phyloP scores from a whole-genome alignment of 2,329 filamentous ascomycete species.

The Huntiella decipiens region DNA sequence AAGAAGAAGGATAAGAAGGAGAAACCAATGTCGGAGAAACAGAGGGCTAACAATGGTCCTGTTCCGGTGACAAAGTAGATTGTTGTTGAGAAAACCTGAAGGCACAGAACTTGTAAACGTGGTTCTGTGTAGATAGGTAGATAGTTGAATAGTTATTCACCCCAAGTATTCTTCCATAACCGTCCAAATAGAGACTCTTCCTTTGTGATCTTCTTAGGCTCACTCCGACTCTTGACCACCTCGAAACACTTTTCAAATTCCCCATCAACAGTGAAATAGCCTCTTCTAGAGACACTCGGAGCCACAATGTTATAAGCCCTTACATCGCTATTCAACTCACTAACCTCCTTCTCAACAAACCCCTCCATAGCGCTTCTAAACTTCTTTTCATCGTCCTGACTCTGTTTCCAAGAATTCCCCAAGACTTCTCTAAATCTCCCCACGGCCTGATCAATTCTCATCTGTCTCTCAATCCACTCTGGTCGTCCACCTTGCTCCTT shows the following conservation, averaged over 20 bases:
- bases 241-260: conserved; percentile 60
- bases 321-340: conserved; percentile 59
- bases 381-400: conserved; percentile 51
- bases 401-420: conserved; percentile 64
- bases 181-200: conserved; percentile 50
- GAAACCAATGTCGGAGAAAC: neutral
- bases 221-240: conserved; percentile 15
- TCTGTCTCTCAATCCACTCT: conserved; percentile 98
- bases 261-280: conserved; percentile 68
- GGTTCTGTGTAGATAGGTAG: too few relatives aligned
- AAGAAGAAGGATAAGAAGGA: neutral
- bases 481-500: conserved; percentile 89
- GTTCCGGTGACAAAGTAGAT: neutral
- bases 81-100: neutral
- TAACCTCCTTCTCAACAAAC: conserved; percentile 60
- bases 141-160: conserved; percentile 18
- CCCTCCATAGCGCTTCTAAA: conserved; percentile 50
- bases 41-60: neutral
- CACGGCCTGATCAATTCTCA: conserved; percentile 57
- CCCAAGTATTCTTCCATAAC: conserved; percentile 41
- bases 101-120: too few relatives aligned
- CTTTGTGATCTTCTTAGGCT: conserved; percentile 64
- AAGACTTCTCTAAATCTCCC: conserved; percentile 55
- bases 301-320: conserved; percentile 92
- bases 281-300: conserved; percentile 77